These are phyloP conservation scores for Sporopachydermia quercuum DNA, from an alignment of 805 yeast genomes.

Conservation along the genomic window DNA sequence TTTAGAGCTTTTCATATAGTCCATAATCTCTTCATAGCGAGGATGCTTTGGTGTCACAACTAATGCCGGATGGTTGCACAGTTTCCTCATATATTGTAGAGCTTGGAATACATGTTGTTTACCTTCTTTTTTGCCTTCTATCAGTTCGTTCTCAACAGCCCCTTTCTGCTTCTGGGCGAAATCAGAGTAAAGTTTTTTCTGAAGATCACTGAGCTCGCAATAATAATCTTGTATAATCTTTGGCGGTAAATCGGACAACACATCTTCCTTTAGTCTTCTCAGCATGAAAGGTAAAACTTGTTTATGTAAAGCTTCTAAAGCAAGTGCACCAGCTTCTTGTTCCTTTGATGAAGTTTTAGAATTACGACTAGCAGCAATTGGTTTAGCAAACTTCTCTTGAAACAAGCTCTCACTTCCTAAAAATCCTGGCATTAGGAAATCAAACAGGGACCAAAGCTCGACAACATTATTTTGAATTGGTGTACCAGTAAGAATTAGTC, in stretches of 20 bases:
- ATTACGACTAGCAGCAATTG: slow-evolving; percentile 86
- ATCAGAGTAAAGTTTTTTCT: slow-evolving; percentile 74
- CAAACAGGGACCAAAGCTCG: slow-evolving; percentile 95
- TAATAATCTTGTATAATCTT: slow-evolving; percentile 96
- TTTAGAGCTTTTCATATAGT: slow-evolving; percentile 41
- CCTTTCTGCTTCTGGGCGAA: slow-evolving; percentile 77
- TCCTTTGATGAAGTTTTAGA: slow-evolving; percentile 82
- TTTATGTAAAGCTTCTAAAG: slow-evolving; percentile 88
- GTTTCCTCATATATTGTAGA: slow-evolving; percentile 88
- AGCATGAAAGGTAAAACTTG: slow-evolving; percentile 94
- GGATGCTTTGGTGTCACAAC: slow-evolving; percentile 79
- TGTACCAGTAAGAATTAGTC: slow-evolving; percentile 87
- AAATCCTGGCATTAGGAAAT: slow-evolving; percentile 97
- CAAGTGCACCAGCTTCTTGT: slow-evolving; percentile 94
- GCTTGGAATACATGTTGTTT: slow-evolving; percentile 96
- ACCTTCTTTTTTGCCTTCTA: slow-evolving; percentile 28
- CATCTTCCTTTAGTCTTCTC: slow-evolving; percentile 92
- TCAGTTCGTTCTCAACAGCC: slow-evolving; percentile 50
- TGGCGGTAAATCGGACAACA: slow-evolving; percentile 90
- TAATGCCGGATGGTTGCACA: slow-evolving; percentile 92
- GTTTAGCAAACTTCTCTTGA: slow-evolving; percentile 93
- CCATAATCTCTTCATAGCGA: slow-evolving; percentile 51
- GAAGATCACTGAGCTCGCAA: slow-evolving; percentile 87
- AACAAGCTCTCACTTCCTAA: slow-evolving; percentile 88
- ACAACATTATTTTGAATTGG: slow-evolving; percentile 96